Conservation (phyloP, 1,139 yeast genomes). For the Blastobotrys buckinghamii region DNA sequence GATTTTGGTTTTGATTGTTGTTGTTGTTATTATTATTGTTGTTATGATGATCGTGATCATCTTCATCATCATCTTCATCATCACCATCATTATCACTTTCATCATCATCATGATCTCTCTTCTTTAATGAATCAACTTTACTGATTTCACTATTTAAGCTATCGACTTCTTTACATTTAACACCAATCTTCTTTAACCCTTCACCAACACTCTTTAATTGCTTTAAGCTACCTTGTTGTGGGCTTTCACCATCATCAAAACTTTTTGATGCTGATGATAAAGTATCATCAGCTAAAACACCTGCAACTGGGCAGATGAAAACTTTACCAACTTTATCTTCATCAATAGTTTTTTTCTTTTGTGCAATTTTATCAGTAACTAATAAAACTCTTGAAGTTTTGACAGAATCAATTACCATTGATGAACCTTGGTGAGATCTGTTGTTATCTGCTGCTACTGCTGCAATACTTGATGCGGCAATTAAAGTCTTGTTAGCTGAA, state of each 20-base stretch:
- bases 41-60: slow-evolving; percentile 4
- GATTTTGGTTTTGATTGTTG: not conserved
- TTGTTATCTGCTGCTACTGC: not conserved
- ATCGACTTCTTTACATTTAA: slow-evolving; percentile 1
- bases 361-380: slow-evolving; percentile 3
- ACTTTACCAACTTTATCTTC: slow-evolving; percentile 3
- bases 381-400: slow-evolving; percentile 4
- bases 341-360: not conserved
- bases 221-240: slow-evolving; percentile 5
- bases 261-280: not conserved
- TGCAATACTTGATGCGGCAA: slow-evolving; percentile 2
- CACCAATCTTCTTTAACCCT: not conserved
- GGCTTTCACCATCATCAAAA: slow-evolving; percentile 2
- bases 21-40: not conserved
- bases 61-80: not conserved
- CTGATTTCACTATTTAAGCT: not conserved
- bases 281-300: slow-evolving; percentile 2
- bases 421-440: slow-evolving; percentile 2
- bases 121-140: not conserved
- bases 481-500: not conserved
- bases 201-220: slow-evolving; percentile 1
- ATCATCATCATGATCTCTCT: slow-evolving; percentile 1
- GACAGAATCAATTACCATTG: slow-evolving; percentile 6
- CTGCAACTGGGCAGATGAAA: slow-evolving; percentile 10
- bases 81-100: not conserved